These are phyloP conservation scores for Penicillium oxalicum DNA, from an alignment of 2,329 filamentous ascomycete species.

Conservation along the genomic window DNA sequence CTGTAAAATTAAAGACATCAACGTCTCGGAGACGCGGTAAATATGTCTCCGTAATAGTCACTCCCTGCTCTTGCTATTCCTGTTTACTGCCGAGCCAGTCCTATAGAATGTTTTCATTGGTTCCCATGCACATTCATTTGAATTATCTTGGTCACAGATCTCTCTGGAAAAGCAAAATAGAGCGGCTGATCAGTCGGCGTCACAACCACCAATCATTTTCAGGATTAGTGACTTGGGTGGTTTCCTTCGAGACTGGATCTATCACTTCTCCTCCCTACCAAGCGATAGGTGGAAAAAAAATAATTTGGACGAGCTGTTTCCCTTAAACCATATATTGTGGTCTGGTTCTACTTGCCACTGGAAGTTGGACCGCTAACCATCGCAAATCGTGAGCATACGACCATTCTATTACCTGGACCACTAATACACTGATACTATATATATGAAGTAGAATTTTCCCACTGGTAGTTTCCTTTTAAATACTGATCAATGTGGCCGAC, in stretches of 20 bases:
- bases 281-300: neutral
- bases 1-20: neutral
- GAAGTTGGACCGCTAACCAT: neutral
- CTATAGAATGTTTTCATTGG: neutral
- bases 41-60: neutral
- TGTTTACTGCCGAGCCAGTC: neutral
- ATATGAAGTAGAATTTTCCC: neutral
- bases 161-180: neutral
- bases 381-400: neutral
- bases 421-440: neutral
- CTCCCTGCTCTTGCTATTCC: neutral
- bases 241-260: neutral
- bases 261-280: neutral
- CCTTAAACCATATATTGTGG: neutral
- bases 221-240: neutral
- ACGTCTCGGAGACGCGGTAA: neutral
- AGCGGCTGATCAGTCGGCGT: neutral
- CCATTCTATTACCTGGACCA: neutral
- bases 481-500: neutral
- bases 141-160: neutral
- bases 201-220: neutral
- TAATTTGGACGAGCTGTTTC: neutral
- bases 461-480: neutral
- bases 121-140: neutral
- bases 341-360: neutral